A percentile compares a stretch with the other conserved stretches of the same genome.
Conservation (phyloP, 2,329 filamentous ascomycete species). For the Exophiala viscosa region DNA sequence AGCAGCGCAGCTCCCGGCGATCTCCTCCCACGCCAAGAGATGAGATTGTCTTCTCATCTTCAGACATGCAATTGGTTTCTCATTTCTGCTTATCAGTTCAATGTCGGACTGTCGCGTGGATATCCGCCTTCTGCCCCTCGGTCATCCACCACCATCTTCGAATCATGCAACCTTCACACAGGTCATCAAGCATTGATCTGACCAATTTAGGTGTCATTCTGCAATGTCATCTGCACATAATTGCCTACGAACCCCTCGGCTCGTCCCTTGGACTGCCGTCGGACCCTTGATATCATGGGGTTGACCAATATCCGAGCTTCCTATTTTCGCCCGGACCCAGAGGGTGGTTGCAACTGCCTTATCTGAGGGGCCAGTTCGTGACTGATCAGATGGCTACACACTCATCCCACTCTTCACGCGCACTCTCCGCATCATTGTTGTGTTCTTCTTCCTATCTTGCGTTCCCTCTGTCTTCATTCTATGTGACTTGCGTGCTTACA, state of each 20-base stretch:
- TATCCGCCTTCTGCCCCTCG: slow-evolving; percentile 3
- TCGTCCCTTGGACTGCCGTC: slow-evolving; percentile 14
- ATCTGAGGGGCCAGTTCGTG: slow-evolving; percentile 12
- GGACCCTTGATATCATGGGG: slow-evolving; percentile 3
- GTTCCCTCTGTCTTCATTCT: slow-evolving; percentile 5
- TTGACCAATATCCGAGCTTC: background rate
- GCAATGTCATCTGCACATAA: slow-evolving; percentile 25
- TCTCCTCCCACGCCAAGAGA: slow-evolving; percentile 25
- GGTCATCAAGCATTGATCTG: slow-evolving; percentile 7
- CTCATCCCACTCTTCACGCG: slow-evolving; percentile 8
- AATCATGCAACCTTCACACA: slow-evolving; percentile 4
- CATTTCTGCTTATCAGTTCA: slow-evolving; percentile 16
- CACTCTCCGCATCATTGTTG: background rate
- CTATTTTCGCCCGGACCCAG: background rate
- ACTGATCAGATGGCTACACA: background rate
- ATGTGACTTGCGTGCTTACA: background rate
- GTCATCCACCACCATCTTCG: slow-evolving; percentile 1
- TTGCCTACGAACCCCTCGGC: slow-evolving; percentile 13
- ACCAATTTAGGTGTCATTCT: slow-evolving; percentile 24
- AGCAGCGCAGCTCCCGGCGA: slow-evolving; percentile 5
- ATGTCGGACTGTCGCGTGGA: slow-evolving; percentile 13
- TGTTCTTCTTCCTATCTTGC: background rate
- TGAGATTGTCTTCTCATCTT: background rate
- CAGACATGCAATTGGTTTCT: slow-evolving; percentile 6
- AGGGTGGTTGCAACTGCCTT: slow-evolving; percentile 21